phyloP scores from a whole-genome alignment of 2,329 filamentous ascomycete species.

The Cladophialophora chaetospira region DNA sequence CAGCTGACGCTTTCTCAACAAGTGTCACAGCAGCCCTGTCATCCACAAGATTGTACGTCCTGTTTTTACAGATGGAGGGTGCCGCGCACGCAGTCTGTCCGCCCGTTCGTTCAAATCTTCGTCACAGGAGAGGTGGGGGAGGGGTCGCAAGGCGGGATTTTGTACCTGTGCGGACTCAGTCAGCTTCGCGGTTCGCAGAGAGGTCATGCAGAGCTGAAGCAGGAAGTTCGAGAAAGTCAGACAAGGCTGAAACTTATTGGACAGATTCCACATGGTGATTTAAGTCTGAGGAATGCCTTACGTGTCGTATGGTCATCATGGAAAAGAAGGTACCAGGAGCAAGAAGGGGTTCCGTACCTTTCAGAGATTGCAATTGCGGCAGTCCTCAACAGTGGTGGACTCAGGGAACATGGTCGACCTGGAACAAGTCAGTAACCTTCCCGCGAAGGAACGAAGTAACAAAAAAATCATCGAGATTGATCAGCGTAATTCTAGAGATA shows the following conservation, averaged over 20 bases:
- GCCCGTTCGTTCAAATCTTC: conserved; percentile 69
- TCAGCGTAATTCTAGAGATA: conserved; percentile 62
- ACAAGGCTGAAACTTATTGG: conserved; percentile 71
- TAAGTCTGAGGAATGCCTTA: conserved; percentile 71
- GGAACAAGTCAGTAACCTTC: not conserved
- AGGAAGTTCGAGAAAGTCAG: conserved; percentile 48
- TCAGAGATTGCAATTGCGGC: conserved; percentile 30
- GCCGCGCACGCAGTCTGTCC: conserved; percentile 63
- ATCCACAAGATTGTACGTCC: conserved; percentile 67
- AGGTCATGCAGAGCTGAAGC: conserved; percentile 1
- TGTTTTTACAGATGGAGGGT: conserved; percentile 56
- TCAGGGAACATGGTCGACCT: not conserved
- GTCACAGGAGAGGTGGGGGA: conserved; percentile 50
- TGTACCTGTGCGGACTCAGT: conserved; percentile 28
- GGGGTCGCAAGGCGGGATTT: conserved; percentile 19
- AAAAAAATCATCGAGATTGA: not conserved
- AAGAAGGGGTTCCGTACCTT: conserved; percentile 47
- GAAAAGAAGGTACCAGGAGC: conserved; percentile 36
- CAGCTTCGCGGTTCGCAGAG: conserved; percentile 8
- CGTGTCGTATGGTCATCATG: conserved; percentile 66
- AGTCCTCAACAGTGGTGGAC: not conserved
- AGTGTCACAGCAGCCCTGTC: conserved; percentile 56
- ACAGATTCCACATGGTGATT: conserved; percentile 66
- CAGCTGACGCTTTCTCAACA: conserved; percentile 72
- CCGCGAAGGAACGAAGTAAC: not conserved